Conservation (phyloP, 148 eudicot species). For the Pouteria glomerata region DNA sequence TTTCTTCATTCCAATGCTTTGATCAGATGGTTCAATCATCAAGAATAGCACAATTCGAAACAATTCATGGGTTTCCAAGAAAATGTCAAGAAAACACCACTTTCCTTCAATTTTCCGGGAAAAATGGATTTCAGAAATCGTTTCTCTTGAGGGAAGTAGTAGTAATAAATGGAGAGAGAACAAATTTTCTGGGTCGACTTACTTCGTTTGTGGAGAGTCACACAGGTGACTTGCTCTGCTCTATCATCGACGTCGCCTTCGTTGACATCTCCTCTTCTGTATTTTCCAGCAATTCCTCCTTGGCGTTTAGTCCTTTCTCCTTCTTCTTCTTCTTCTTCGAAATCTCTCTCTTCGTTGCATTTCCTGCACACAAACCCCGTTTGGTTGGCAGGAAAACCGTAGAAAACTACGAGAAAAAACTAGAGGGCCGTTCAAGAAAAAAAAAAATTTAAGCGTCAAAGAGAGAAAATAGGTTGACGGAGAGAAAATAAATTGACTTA, state of each 20-base stretch:
- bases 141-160: not conserved
- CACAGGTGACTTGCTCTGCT: slow-evolving; percentile 12
- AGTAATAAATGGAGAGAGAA: not conserved
- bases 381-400: slow-evolving; percentile 13
- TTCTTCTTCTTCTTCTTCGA: not conserved
- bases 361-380: slow-evolving; percentile 11
- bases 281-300: not conserved
- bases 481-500: not conserved
- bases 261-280: not conserved
- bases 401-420: not conserved
- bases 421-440: not conserved
- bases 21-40: not conserved
- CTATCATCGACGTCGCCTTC: slow-evolving; percentile 9
- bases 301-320: too few relatives aligned
- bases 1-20: not conserved
- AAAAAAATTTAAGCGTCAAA: not conserved
- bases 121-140: not conserved
- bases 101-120: slow-evolving; percentile 10
- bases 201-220: slow-evolving; percentile 22
- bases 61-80: not conserved
- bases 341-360: slow-evolving; percentile 16
- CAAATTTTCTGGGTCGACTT: not conserved
- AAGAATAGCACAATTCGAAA: not conserved
- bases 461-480: not conserved
- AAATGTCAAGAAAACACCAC: slow-evolving; percentile 3